Conservation (phyloP, 148 eudicot genomes). For the Diospyros kaki region DNA sequence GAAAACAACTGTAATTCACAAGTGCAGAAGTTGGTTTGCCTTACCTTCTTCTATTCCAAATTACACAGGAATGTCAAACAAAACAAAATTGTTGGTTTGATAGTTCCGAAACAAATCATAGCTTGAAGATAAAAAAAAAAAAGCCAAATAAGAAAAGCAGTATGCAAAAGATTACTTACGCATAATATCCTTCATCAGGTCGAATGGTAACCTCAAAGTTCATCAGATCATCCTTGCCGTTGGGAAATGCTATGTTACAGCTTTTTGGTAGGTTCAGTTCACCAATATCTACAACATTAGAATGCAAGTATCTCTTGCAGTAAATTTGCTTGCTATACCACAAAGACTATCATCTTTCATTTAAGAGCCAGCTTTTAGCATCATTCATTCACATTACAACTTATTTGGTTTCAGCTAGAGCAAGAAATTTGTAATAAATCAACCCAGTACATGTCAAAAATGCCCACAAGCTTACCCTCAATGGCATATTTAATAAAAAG, state of each 20-base stretch:
- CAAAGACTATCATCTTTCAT: background rate
- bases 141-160: background rate
- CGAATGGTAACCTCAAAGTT: slow-evolving; percentile 79
- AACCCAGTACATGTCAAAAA: background rate
- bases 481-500: background rate
- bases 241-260: slow-evolving; percentile 59
- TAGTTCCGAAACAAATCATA: background rate
- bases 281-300: slow-evolving; percentile 47
- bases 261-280: slow-evolving; percentile 75
- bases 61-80: background rate
- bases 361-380: too few relatives aligned
- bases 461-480: background rate
- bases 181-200: slow-evolving; percentile 85
- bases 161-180: slow-evolving; percentile 34
- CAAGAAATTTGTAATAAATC: background rate
- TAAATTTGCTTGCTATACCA: background rate
- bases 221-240: slow-evolving; percentile 74
- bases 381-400: too few relatives aligned
- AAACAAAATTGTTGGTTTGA: background rate
- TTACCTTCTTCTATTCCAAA: too few relatives aligned
- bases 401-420: too few relatives aligned
- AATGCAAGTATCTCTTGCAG: background rate
- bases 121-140: background rate
- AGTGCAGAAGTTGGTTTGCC: too few relatives aligned
- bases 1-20: too few relatives aligned